Conservation (phyloP, 1,284 basidiomycete species). For the Mycosarcoma mackinlayi region DNA sequence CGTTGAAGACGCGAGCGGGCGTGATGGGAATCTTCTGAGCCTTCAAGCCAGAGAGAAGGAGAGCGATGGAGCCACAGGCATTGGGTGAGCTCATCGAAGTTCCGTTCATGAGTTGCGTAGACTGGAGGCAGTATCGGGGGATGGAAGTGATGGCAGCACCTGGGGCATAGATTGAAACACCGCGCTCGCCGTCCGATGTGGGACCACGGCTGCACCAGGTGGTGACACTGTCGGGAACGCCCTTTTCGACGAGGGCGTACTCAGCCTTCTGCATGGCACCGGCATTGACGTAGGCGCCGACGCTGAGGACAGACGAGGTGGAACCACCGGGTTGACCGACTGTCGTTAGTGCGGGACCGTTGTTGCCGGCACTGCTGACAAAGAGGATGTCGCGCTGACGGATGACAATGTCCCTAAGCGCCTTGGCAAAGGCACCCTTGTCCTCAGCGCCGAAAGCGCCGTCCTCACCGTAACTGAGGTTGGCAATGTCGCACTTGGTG, state of each 20-base stretch:
- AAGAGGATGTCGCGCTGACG: constrained; percentile 64
- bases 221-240: constrained; percentile 64
- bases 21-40: constrained; percentile 65
- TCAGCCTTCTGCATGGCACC: constrained; percentile 68
- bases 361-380: constrained; percentile 65
- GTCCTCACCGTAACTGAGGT: constrained; percentile 68
- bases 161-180: constrained; percentile 67
- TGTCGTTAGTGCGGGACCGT: constrained; percentile 68
- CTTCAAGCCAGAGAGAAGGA: constrained; percentile 67
- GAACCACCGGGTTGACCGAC: constrained; percentile 68
- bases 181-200: constrained; percentile 63
- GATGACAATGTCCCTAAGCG: constrained; percentile 62
- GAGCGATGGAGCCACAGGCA: constrained; percentile 65
- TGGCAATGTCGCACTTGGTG: constrained; percentile 67
- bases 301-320: constrained; percentile 65
- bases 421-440: constrained; percentile 65
- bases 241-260: constrained; percentile 67
- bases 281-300: constrained; percentile 68
- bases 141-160: constrained; percentile 69
- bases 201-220: constrained; percentile 69
- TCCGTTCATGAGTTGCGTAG: constrained; percentile 68
- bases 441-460: constrained; percentile 65
- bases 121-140: constrained; percentile 67
- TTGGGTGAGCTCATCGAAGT: constrained; percentile 68
- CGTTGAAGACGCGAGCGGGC: constrained; percentile 66